These are phyloP conservation scores for Stenocarpella maydis DNA, from an alignment of 2,329 filamentous ascomycete genomes.

Conservation along the genomic window DNA sequence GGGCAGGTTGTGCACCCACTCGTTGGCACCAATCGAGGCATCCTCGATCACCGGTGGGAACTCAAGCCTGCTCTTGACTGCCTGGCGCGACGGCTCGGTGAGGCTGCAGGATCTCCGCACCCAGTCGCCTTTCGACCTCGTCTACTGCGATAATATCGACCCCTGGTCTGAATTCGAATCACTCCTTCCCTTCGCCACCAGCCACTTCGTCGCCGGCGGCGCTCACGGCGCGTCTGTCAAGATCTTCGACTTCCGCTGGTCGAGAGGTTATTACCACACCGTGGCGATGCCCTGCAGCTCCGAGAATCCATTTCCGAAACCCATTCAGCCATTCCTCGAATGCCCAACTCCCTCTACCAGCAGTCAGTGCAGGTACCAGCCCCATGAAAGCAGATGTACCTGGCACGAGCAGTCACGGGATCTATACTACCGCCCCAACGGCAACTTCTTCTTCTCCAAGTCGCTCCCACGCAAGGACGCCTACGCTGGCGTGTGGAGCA, in stretches of 20 bases:
- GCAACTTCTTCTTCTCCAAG: conserved; percentile 54
- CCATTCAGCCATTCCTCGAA: conserved; percentile 44
- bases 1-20: conserved; percentile 46
- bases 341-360: conserved; percentile 21
- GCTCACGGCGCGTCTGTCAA: conserved; percentile 54
- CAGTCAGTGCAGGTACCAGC: conserved; percentile 46
- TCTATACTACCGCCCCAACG: conserved; percentile 59
- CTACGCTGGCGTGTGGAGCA: conserved; percentile 51
- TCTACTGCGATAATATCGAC: conserved; percentile 63
- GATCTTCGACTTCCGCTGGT: conserved; percentile 63
- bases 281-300: conserved; percentile 55
- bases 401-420: conserved; percentile 56
- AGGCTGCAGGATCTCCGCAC: conserved; percentile 60
- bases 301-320: conserved; percentile 47
- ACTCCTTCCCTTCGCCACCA: conserved; percentile 57
- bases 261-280: conserved; percentile 57
- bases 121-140: conserved; percentile 53
- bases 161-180: conserved; percentile 55
- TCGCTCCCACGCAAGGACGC: conserved; percentile 38
- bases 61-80: conserved; percentile 55
- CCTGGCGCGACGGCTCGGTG: conserved; percentile 61
- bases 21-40: conserved; percentile 54
- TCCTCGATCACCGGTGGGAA: conserved; percentile 44
- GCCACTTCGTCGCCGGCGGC: conserved; percentile 60
- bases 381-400: conserved; percentile 47